Evolutionary conservation across 1,284 basidiomycete species (phyloP), one percentile per base, ranked within the genome.

Genomic region (Ganoderma lingzhi): DNA sequence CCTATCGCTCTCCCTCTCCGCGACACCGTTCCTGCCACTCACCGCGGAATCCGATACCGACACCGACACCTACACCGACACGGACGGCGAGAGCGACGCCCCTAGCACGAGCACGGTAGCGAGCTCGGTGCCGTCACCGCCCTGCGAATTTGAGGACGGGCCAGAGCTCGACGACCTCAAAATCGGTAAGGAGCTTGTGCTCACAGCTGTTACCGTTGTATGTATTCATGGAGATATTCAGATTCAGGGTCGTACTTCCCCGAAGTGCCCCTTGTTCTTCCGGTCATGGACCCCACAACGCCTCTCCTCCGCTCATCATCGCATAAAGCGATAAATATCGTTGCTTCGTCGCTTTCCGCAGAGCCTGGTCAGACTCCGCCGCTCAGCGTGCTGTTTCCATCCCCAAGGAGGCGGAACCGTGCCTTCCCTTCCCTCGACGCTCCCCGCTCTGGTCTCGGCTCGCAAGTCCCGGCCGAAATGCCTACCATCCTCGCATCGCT

Each of bases 61-160:
- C 6, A 71, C 70, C 10, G 73, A 74, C 10, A 70, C 71, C 12
- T 73, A 73, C 53, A 65, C 70, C 0, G 76, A 74, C 63, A 79
- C 76, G 1, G 78, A 79, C 68, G 78, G 72, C 6, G 78, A 78
- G 66, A 76, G 71, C 62, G 78, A 79, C 61, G 70, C 74, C 28
- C 73, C 73, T 15, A 76, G 73, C 61, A 73, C 71, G 30, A 79
- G 76, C 70, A 75, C 74, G 5, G 58, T 70, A 15, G 73, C 65
- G 14, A 73, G 72, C 42, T 70, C 69, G 12, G 44, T 73, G 10
- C 74, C 75, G 10, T 75, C 77, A 3, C 77, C 77, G 23, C 77
- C 78, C 4, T 56, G 70, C 30, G 76, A 79, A 61, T 71, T 68
- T 64, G 76, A 76, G 42, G 44, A 58, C 37, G 64, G 67, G 15